Evolutionary conservation across 768 basidiomycete species (phyloP), one percentile per base, ranked within the genome.

Genomic region (Mycena latifolia): DNA sequence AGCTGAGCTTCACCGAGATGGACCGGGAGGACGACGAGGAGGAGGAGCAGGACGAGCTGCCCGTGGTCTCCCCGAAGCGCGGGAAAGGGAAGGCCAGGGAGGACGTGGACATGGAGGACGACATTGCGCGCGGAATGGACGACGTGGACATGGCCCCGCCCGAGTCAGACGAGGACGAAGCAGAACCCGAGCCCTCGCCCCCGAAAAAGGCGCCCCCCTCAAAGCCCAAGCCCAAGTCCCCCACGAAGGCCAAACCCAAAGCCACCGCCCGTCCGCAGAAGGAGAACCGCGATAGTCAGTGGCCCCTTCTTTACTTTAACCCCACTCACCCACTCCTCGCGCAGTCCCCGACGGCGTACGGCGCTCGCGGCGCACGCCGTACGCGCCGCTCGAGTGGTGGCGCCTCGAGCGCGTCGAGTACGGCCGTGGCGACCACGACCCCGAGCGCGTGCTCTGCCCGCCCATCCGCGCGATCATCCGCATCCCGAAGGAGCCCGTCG

Each of bases 361-460:
- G 20, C 89, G 92, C 54, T 91, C 94, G 31, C 80, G 80, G 52
- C 89, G 96, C 25, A 81, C 85, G 57, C 88, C 88, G 33, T 89
- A 88, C 71, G 79, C 80, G 53, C 97, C 96, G 5, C 81, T 99
- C 37, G 92, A 94, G 43, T 97, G 86, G 82, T 99, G 97, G 97
- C 88, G 95, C n/a, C 88, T 89, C 70, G 97, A 99, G 79, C 91
- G 89, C 67, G 86, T 95, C 25, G 89, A 96, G 2, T 98, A 95
- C 72, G 91, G 91, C 10, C 91, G 91, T 8, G 71, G 74, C 14
- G 69, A 74, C 4, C 64, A 71, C 15, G 79, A 84, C 6, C 82
- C 83, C 9, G 86, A 82, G 25, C 66, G 78, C 11, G 79, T 85
- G 24, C 81, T 86, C 28, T 89, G 92, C 14, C 87, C 92, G 0